Base-by-base conservation (phyloP, 805 yeast genomes). In the Cyberlindnera veronae region DNA sequence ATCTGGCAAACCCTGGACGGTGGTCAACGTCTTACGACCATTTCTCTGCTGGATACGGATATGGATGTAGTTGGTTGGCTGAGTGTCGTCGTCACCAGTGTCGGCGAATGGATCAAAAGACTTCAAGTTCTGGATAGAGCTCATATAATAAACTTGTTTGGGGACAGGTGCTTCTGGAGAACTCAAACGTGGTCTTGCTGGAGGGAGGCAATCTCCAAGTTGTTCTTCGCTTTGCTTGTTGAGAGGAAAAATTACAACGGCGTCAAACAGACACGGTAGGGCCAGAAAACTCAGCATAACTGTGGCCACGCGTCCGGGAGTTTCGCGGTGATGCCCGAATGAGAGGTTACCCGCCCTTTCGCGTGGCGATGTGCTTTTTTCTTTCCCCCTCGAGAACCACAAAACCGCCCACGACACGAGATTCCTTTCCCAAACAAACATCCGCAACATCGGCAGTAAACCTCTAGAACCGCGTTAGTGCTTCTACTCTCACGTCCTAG, bases 11-110 rank as follows among this genome's bases (percentile, higher is more conserved):
- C 99, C 99, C 73, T 93, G 98, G 48, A 91, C 98, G 30, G 99
- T 91, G 53, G 99, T 91, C 65, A 91, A 79, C 50, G 98, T 91
- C 72, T 91, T 91, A 74, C 98, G 90, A 65, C 99, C 99, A 74
- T 93, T 91, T 77, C 99, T 91, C 75, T 91, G 99, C 72, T 91
- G 99, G 66, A 95, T 91, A 77, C 99, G 95, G 67, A 91, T 84
- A 71, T 90, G 99, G 69, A 91, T 87, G 73, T 90, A 88, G 75
- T 87, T 89, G 45, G 95, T 81, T 62, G 95, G 85, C 72, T 91
- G 91, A 57, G 95, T 84, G 68, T 91, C 96, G 73, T 93, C 95
- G 79, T 91, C 98, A 76, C 97, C 98, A 72, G 97, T 90, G 71
- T 91, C 99, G 82, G 98, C 97, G 82, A 91, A 91, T 50, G 99